These are phyloP conservation scores for Pichia sp. DNA, from an alignment of 1,139 yeast species.

Conservation along the genomic window DNA sequence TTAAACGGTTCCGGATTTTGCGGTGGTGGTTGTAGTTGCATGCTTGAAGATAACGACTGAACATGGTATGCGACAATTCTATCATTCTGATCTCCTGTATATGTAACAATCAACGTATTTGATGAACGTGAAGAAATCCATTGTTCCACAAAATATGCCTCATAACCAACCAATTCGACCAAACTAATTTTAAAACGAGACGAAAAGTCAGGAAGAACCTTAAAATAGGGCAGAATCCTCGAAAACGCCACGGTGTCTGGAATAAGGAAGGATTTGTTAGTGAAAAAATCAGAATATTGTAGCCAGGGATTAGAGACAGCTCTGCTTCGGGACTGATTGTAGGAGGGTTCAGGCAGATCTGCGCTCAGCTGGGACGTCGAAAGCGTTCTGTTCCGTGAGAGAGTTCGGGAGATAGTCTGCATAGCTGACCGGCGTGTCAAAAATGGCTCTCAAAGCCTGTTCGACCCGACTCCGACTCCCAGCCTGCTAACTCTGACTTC, in stretches of 20 bases:
- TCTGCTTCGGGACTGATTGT: too few species aligned
- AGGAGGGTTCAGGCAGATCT: too few species aligned
- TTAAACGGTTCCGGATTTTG: background rate
- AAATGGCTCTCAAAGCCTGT: too few species aligned
- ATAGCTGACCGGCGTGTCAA: too few species aligned
- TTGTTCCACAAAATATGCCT: constrained; percentile 85
- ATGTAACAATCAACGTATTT: constrained; percentile 68
- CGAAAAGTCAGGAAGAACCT: constrained; percentile 1
- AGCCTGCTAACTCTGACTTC: too few species aligned
- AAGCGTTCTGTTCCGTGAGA: too few species aligned
- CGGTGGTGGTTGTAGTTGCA: constrained; percentile 1
- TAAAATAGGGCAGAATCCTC: constrained; percentile 11
- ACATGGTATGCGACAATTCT: constrained; percentile 56
- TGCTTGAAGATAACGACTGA: constrained; percentile 1
- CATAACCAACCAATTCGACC: constrained; percentile 61
- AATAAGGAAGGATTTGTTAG: constrained; percentile 13
- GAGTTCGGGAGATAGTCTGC: too few species aligned
- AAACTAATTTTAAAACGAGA: constrained; percentile 28
- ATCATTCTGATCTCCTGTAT: constrained; percentile 73
- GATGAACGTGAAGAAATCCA: constrained; percentile 76
- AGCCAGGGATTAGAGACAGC: constrained; percentile 10
- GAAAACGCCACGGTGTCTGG: constrained; percentile 15
- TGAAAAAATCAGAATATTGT: constrained; percentile 11
- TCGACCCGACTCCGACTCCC: too few species aligned
- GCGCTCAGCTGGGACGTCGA: too few species aligned